Conservation (phyloP, 176 grass and related monocot genomes). For the Phyllostachys edulis region DNA sequence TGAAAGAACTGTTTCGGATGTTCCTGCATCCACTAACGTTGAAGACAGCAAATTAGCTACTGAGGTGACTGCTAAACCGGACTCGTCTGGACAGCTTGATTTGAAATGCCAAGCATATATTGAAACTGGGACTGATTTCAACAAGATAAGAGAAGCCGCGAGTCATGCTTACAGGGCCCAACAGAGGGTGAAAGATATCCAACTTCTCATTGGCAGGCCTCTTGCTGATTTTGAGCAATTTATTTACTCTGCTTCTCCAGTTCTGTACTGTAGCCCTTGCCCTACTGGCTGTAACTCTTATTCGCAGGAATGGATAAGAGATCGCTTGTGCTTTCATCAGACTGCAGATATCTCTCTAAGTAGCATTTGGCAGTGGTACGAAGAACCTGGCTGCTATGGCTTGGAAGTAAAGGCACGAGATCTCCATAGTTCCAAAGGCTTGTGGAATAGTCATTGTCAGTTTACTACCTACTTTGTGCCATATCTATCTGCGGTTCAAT, state of each 20-base stretch:
- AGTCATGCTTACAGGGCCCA: conserved; percentile 34
- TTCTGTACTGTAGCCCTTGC: conserved; percentile 31
- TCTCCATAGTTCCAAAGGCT: conserved; percentile 33
- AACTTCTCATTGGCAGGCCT: conserved; percentile 33
- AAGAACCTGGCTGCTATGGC: conserved; percentile 77
- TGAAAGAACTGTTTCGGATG: conserved; percentile 10
- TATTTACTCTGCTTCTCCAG: conserved; percentile 64
- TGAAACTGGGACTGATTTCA: conserved; percentile 39
- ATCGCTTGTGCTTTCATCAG: conserved; percentile 35
- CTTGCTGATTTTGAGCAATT: conserved; percentile 69
- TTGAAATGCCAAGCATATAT: conserved; percentile 23
- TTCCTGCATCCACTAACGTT: conserved; percentile 24
- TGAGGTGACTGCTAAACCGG: conserved; percentile 28
- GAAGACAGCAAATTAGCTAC: conserved; percentile 22
- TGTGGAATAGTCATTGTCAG: conserved; percentile 29
- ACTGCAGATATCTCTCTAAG: conserved; percentile 48
- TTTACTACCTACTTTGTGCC: conserved; percentile 70
- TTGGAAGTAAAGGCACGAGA: conserved; percentile 72
- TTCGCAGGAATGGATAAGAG: conserved; percentile 21
- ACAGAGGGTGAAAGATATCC: conserved; percentile 32
- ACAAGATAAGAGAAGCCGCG: conserved; percentile 62
- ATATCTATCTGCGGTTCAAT: conserved; percentile 76
- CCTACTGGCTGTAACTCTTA: conserved; percentile 32
- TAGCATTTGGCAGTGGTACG: conserved; percentile 79
- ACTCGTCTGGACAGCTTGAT: neutral